Conservation (phyloP, 2,329 filamentous ascomycete genomes). For the Talaromyces funiculosus region DNA sequence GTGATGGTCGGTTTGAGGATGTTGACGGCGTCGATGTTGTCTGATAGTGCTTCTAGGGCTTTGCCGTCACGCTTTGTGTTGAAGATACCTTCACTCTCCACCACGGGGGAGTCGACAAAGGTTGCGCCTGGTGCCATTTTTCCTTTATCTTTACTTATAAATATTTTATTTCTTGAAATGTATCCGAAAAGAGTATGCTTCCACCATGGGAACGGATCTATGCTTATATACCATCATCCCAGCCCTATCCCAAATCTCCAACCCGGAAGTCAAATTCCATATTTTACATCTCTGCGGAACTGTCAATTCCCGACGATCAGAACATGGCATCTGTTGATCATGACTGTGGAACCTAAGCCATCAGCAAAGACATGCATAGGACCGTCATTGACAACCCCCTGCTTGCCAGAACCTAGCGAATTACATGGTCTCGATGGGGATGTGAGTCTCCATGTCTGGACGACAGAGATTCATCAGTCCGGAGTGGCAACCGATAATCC, state of each 20-base stretch:
- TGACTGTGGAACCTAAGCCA: not conserved
- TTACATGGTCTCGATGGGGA: not conserved
- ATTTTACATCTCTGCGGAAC: not conserved
- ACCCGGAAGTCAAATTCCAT: constrained; percentile 13
- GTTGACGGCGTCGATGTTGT: constrained; percentile 57
- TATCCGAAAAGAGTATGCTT: not conserved
- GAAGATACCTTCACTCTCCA: not conserved
- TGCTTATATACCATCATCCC: not conserved
- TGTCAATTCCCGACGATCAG: not conserved
- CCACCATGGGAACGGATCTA: not conserved
- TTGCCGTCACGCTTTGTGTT: constrained; percentile 47
- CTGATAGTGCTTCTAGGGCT: constrained; percentile 54
- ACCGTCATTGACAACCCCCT: not conserved
- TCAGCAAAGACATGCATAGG: not conserved
- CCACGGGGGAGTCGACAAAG: constrained; percentile 21
- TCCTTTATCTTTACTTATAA: too few species aligned
- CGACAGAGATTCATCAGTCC: not conserved
- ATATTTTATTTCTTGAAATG: not conserved
- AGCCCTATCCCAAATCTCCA: too few species aligned
- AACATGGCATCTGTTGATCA: not conserved
- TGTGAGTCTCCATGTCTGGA: not conserved
- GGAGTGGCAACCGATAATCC: not conserved
- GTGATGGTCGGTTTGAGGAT: constrained; percentile 43
- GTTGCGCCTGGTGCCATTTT: constrained; percentile 22
- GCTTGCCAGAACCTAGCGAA: not conserved